Evolutionary conservation across 2,329 filamentous ascomycete species (phyloP), one percentile per base, ranked within the genome.

Genomic region (Fusarium miscanthi): DNA sequence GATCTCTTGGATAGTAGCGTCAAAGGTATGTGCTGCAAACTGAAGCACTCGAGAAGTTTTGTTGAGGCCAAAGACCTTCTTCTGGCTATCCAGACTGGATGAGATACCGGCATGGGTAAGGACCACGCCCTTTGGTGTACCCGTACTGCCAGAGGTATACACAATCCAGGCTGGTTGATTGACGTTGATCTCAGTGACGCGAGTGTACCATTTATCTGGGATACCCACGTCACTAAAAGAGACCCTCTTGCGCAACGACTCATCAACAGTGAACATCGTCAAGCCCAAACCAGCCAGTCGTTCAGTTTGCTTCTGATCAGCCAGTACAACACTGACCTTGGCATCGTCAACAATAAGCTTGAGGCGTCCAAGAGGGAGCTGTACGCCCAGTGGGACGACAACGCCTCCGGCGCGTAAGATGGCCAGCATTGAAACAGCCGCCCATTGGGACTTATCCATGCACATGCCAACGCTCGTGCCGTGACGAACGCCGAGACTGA

Each of bases 361-460:
- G 19, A 51, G 19, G 16, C 60, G 54, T 7, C 42, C 43, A 25
- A 60, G 31, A 2, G 60, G 60, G 12, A 60, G 42, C 10, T 60
- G 42, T 0, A 37, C 37, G 0, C 60, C 60, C 6, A 63, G 33
- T 1, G 54, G 43, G 14, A 63, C 43, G 6, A 63, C 60, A 17
- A 45, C 30, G 21, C 60, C 60, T 2, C 60, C 60, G 11, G 60
- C 43, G 7, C 56, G 43, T 19, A 63, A 10, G 23, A 63, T 60
- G 10, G 54, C 54, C 1, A 63, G 54, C 43, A 60, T 43, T 4
- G 43, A 57, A 16, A 57, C 17, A 9, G 53, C 40, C 14, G 30
- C 35, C 60, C 38, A 59, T 17, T n/a, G 54, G 0, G 54, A 63
- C n/a, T 63, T 63, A 12, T 63, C 37, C 60, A 63, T 51, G 19